Conservation (phyloP, 495 filamentous ascomycete species). For the Letharia columbiana region DNA sequence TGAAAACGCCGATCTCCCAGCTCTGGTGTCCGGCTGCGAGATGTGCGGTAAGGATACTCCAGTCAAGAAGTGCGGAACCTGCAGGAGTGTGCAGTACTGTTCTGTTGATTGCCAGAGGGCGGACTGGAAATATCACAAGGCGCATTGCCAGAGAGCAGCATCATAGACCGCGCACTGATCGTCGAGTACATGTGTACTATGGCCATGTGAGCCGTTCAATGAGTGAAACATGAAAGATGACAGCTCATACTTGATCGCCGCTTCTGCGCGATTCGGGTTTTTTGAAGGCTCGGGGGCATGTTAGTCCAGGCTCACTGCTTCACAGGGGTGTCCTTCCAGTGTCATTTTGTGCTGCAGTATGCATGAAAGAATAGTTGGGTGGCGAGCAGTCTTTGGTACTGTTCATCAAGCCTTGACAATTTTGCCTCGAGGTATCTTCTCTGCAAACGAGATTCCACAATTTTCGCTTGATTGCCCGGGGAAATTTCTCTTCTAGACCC, state of each 20-base stretch:
- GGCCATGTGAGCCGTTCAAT: not conserved
- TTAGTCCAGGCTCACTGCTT: too few relatives aligned
- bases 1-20: not conserved
- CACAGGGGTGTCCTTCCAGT: too few relatives aligned
- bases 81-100: constrained; percentile 46
- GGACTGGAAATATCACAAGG: constrained; percentile 48
- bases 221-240: not conserved
- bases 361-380: too few relatives aligned
- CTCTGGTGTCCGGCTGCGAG: constrained; percentile 5
- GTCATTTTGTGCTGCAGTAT: too few relatives aligned
- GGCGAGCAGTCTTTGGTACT: too few relatives aligned
- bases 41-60: constrained; percentile 12
- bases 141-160: constrained; percentile 34
- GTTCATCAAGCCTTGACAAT: too few relatives aligned
- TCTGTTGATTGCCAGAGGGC: constrained; percentile 43
- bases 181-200: not conserved
- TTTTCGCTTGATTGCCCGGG: too few relatives aligned
- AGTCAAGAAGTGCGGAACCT: constrained; percentile 42
- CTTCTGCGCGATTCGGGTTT: too few relatives aligned
- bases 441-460: too few relatives aligned
- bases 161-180: not conserved
- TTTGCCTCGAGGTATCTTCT: too few relatives aligned
- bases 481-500: too few relatives aligned
- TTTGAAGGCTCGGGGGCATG: too few relatives aligned
- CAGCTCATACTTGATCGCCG: not conserved